These are phyloP conservation scores for Umbellularia californica DNA, from an alignment of 164 flowering plant genomes.

Conservation along the genomic window DNA sequence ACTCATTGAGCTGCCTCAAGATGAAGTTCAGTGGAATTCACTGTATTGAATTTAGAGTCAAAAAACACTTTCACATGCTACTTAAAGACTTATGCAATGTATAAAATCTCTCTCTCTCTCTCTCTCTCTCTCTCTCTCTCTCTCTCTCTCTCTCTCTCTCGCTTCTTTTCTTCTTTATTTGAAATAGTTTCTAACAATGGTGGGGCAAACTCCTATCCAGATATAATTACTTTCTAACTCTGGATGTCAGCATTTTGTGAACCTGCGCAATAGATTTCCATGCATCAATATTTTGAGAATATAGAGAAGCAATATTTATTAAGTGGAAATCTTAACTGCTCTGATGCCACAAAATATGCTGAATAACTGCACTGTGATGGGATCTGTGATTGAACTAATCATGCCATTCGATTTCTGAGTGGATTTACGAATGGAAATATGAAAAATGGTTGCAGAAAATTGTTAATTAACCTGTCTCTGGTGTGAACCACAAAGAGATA, in stretches of 20 bases:
- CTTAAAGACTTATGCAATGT: no score
- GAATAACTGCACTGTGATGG: background rate
- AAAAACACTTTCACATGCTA: no score
- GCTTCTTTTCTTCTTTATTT: no score
- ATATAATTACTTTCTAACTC: background rate
- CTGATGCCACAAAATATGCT: background rate
- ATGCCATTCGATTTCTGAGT: background rate
- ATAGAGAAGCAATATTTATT: background rate
- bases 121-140: no score
- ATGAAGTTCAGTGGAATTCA: no score
- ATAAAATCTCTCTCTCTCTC: no score
- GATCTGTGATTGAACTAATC: background rate
- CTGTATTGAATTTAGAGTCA: no score
- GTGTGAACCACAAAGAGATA: slow-evolving; percentile 36
- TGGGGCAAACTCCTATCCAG: background rate
- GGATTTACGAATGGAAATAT: background rate
- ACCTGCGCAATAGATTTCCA: background rate
- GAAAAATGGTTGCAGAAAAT: background rate
- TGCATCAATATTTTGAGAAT: background rate
- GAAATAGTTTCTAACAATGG: background rate
- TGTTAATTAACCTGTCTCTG: slow-evolving; percentile 53
- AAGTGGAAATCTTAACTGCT: background rate
- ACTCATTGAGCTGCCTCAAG: background rate
- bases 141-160: no score
- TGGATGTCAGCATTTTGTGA: background rate